Evolutionary conservation across 176 grass and related monocot genomes (phyloP).

Genomic region (Oryza glaberrima): DNA sequence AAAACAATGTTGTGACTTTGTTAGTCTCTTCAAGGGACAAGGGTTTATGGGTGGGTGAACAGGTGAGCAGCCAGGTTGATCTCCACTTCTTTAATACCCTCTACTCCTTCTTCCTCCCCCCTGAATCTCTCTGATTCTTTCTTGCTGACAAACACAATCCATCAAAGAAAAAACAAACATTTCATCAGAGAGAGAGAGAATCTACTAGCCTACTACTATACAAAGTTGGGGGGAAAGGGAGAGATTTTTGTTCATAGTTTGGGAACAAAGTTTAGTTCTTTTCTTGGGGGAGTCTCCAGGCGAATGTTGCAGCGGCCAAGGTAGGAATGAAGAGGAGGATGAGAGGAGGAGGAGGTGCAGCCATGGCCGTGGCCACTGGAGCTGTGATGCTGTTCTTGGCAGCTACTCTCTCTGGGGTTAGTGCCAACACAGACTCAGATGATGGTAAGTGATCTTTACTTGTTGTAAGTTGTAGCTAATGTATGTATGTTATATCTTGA

Average conservation of each 20-base stretch:
- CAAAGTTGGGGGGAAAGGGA: not conserved
- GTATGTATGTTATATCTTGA: not conserved
- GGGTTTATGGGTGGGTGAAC: slow-evolving; percentile 3
- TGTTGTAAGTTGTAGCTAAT: not conserved
- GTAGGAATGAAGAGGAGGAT: not conserved
- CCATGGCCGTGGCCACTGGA: slow-evolving; percentile 32
- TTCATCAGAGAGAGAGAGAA: no score
- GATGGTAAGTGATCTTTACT: slow-evolving; percentile 46
- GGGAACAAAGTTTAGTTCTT: slow-evolving; percentile 13
- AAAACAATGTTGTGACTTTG: not conserved
- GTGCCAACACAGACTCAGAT: slow-evolving; percentile 49
- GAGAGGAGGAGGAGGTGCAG: slow-evolving; percentile 27
- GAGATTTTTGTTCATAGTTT: not conserved
- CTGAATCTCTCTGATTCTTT: not conserved
- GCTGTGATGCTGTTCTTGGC: slow-evolving; percentile 42
- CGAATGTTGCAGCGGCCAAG: slow-evolving; percentile 23
- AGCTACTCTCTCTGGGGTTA: slow-evolving; percentile 21
- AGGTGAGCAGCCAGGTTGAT: not conserved
- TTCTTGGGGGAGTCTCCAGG: slow-evolving; percentile 40
- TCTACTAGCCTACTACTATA: no score
- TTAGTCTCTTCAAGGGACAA: not conserved
- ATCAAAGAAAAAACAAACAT: not conserved
- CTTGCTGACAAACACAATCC: slow-evolving; percentile 34
- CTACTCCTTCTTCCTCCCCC: not conserved
- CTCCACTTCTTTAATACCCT: not conserved